A percentile compares a stretch with the other conserved stretches of the same genome.
Evolutionary conservation across 345 rosid species (phyloP).

Genomic region (Bretschneidera sinensis): DNA sequence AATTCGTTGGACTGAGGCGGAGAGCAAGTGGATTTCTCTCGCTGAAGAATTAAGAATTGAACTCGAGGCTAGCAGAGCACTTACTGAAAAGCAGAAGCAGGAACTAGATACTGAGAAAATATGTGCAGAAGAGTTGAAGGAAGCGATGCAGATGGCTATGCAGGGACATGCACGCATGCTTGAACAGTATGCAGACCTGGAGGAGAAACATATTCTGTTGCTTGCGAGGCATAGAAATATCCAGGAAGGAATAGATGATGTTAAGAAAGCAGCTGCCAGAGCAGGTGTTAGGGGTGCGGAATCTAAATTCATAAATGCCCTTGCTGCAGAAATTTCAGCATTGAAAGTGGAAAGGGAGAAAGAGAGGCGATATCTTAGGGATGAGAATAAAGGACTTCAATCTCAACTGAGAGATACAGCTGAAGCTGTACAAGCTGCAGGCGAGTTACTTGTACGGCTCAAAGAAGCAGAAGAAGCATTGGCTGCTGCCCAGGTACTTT

Average conservation of each 20-base stretch:
- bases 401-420: conserved; percentile 91
- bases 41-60: conserved; percentile 78
- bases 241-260: conserved; percentile 88
- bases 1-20: conserved; percentile 64
- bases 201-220: conserved; percentile 86
- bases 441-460: conserved; percentile 89
- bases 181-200: conserved; percentile 94
- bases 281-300: conserved; percentile 94
- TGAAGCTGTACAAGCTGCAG: conserved; percentile 97
- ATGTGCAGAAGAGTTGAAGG: conserved; percentile 77
- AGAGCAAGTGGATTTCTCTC: conserved; percentile 91
- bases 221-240: conserved; percentile 90
- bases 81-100: conserved; percentile 59
- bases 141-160: conserved; percentile 98
- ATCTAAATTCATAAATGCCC: conserved; percentile 80
- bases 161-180: conserved; percentile 93
- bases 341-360: conserved; percentile 78
- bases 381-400: conserved; percentile 84
- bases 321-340: conserved; percentile 89
- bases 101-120: conserved; percentile 77
- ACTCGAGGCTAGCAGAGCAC: conserved; percentile 58
- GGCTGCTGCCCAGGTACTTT: conserved; percentile 55
- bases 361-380: conserved; percentile 77
- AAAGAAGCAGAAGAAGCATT: conserved; percentile 94
- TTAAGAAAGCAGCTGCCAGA: conserved; percentile 84